Evolutionary conservation across 768 basidiomycete genomes (phyloP).

Genomic region (Flagelloscypha sp.): DNA sequence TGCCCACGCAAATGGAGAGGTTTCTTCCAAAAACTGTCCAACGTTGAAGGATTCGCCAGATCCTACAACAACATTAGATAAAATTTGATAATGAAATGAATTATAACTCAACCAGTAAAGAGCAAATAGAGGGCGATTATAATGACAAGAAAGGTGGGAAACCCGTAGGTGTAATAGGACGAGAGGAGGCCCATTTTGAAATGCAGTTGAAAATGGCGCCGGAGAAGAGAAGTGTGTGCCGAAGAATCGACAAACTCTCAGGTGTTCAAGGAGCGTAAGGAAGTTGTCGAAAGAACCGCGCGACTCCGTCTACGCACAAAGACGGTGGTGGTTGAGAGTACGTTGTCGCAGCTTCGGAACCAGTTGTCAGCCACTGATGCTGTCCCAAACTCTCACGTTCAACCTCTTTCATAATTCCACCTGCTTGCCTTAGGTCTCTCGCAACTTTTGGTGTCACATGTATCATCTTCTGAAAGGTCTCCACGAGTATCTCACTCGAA

Average conservation of each 20-base stretch:
- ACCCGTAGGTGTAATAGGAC: conserved; percentile 58
- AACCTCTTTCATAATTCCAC: neutral
- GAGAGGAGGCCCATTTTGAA: conserved; percentile 37
- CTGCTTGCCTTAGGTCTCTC: conserved; percentile 13
- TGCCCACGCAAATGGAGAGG: conserved; percentile 90
- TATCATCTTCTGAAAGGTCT: conserved; percentile 92
- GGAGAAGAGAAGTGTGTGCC: conserved; percentile 16
- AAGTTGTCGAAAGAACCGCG: too few relatives aligned
- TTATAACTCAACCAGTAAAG: conserved; percentile 65
- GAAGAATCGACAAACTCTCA: conserved; percentile 15
- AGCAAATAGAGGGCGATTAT: conserved; percentile 79
- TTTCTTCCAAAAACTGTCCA: conserved; percentile 88
- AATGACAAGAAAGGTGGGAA: conserved; percentile 54
- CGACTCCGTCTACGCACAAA: too few relatives aligned
- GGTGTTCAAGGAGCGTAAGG: conserved; percentile 1
- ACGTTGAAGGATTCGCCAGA: conserved; percentile 92
- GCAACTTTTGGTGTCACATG: too few relatives aligned
- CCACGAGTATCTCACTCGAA: conserved; percentile 84
- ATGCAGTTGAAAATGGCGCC: conserved; percentile 9
- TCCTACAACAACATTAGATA: conserved; percentile 31
- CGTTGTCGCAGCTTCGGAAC: too few relatives aligned
- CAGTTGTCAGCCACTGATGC: too few relatives aligned
- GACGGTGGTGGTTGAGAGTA: too few relatives aligned
- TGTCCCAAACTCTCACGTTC: too few relatives aligned
- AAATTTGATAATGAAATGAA: conserved; percentile 1